Evolutionary conservation across 345 rosid genomes (phyloP), one percentile per base, ranked within the genome.

Genomic region (Clarkia xantiana): DNA sequence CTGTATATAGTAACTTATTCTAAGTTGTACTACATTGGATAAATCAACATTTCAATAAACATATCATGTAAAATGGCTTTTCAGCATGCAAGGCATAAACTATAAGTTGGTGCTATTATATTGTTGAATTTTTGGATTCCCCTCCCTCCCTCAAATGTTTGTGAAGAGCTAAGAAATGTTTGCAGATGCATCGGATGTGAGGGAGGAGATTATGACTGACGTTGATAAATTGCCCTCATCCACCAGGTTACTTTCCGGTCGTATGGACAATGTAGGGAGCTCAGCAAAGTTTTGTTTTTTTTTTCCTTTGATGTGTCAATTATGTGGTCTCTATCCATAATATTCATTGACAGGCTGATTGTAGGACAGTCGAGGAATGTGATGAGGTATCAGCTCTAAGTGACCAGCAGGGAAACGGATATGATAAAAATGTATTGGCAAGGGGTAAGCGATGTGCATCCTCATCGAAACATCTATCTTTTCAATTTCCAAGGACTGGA

Each of bases 181-280:
- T 73, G 16, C 66, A 75, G 79, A 71, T 69, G 60, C 62, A 64
- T 49, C 69, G 48, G 67, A 71, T 69, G 75, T 47, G 57, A 66
- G 58, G 47, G 67, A 57, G 52, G 51, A 23, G 53, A 40, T 66
- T 52, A 58, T 68, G 22, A 60, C 61, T 73, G 54, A 48, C 54
- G 49, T 47, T 46, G 71, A 11, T 67, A 62, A 45, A 68, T 29
- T 10, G 8, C 36, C 83, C 13, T 52, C 73, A 15, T 80, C 78
- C 62, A 54, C 69, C 48, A 16, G 62, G 45, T n/a, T 44, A 52
- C 76, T 82, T 54, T 39, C 56, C 55, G 66, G 55, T 53, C 70
- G 52, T 67, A 58, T 77, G 48, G 82, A 64, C n/a, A 66, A 74
- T 53, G 97, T 82, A 78, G 61, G 73, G 55, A 20, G 14, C 17